phyloP scores from a whole-genome alignment of 805 yeast genomes.

The Diddensiella transvaalensis region DNA sequence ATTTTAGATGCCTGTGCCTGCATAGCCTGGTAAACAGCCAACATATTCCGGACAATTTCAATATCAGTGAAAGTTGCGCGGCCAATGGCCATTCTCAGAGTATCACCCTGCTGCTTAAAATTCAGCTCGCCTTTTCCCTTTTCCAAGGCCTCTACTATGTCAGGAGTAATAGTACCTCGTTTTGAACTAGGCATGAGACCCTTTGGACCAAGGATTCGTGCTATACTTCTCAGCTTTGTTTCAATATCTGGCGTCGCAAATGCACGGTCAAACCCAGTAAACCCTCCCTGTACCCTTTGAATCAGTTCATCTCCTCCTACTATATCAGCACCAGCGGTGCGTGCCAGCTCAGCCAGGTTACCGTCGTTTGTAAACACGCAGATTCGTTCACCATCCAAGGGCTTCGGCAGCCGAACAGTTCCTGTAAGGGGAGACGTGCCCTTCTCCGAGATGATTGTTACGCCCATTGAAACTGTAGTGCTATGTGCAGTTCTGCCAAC shows the following conservation, averaged over 20 bases:
- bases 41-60: conserved; percentile 67
- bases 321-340: conserved; percentile 54
- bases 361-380: conserved; percentile 64
- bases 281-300: conserved; percentile 52
- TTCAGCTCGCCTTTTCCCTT: conserved; percentile 64
- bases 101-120: conserved; percentile 63
- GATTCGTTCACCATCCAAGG: conserved; percentile 61
- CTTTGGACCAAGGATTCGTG: conserved; percentile 80
- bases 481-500: conserved; percentile 77
- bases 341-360: conserved; percentile 50
- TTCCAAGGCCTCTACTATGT: conserved; percentile 51
- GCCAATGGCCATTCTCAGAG: conserved; percentile 67
- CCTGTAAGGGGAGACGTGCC: conserved; percentile 79
- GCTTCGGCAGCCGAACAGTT: conserved; percentile 64
- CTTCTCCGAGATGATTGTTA: conserved; percentile 63
- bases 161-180: conserved; percentile 79
- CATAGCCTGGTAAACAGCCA: conserved; percentile 62
- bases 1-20: conserved; percentile 36
- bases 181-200: conserved; percentile 86
- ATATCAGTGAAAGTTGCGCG: conserved; percentile 73
- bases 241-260: conserved; percentile 83
- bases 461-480: conserved; percentile 64
- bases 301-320: conserved; percentile 75
- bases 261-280: conserved; percentile 63
- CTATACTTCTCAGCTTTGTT: conserved; percentile 57